Conservation (phyloP, 305 asterid species). For the Salvia sclarea region DNA sequence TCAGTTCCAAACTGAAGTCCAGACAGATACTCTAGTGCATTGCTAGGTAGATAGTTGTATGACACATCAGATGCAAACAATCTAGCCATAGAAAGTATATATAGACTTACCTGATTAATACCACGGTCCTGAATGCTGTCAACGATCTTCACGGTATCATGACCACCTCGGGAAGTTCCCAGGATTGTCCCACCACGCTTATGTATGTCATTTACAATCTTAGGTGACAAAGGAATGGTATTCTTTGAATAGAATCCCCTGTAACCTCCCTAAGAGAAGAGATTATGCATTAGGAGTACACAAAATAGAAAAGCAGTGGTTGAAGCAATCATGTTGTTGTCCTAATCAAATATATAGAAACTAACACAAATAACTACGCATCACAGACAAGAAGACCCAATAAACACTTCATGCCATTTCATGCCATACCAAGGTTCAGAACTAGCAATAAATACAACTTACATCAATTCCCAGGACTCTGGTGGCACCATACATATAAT, state of each 20-base stretch:
- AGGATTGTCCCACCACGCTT: conserved; percentile 97
- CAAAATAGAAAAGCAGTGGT: conserved; percentile 15
- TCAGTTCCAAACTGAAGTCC: conserved; percentile 33
- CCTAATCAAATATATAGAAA: conserved; percentile 15
- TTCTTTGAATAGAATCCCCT: conserved; percentile 92
- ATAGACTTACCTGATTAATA: conserved; percentile 73
- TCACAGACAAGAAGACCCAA: conserved; percentile 18
- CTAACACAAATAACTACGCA: conserved; percentile 15
- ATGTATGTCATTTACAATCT: conserved; percentile 81
- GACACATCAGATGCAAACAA: conserved; percentile 13
- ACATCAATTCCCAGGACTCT: conserved; percentile 74
- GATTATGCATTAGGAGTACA: conserved; percentile 22
- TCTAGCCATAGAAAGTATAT: conserved; percentile 15
- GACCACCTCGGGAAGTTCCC: conserved; percentile 98
- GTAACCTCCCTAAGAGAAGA: conserved; percentile 56
- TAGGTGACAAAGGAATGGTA: conserved; percentile 71
- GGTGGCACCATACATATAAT: conserved; percentile 66
- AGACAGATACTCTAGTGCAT: conserved; percentile 16
- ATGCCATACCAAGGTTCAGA: not conserved
- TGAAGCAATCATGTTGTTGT: conserved; percentile 13
- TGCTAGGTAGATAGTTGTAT: conserved; percentile 22
- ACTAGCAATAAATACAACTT: conserved; percentile 37
- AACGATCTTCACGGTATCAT: conserved; percentile 82
- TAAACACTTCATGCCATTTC: conserved; percentile 12
- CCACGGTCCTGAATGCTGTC: conserved; percentile 98